Evolutionary conservation across 805 yeast genomes (phyloP), one percentile per base, ranked within the genome.

Genomic region (Schizosaccharomyces pombe): DNA sequence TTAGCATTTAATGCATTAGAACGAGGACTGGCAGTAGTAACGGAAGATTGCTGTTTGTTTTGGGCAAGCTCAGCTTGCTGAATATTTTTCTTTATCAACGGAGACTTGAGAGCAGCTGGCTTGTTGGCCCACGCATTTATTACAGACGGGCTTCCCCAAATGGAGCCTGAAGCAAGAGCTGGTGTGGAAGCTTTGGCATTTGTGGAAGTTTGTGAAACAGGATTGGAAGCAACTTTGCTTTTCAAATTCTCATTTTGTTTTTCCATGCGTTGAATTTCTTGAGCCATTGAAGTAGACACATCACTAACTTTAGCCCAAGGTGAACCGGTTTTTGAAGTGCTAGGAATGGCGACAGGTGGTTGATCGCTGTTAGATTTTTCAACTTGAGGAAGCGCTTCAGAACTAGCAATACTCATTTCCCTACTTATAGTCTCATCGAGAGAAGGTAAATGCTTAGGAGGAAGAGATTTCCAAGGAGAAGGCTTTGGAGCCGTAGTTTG

Each of bases 11-110:
- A n/a, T 11, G 47, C 55, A 14, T 58, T 55, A 5, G 54, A 33
- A 1, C 57, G 55, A 22, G 58, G 56, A 31, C 47, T 54, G 14
- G 54, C 54, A 5, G 49, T 22, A 6, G 3, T 43, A 11, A 9
- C n/a, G 19, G 31, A n/a, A 26, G 28, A n/a, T 43, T 19, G 30
- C 3, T 43, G 30, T 24, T 43, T 43, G 5, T 19, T 8, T 14
- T 22, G 29, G 11, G 14, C 49, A n/a, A n/a, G n/a, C 22, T 37
- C 43, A 9, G 43, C 43, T 37, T 37, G 43, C 14, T 19, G 28
- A 43, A 43, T 26, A 43, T 43, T 43, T 11, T 43, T 43, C 49
- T 43, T 43, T 8, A 43, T 14, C 28, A 26, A 14, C 14, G 30
- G 28, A 9, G 49, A 22, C 30, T 43, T 43, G 30, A 43, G 14